Evolutionary conservation across 2,329 filamentous ascomycete genomes (phyloP), one percentile per base, ranked within the genome.

Genomic region (Nigrospora osmanthi): DNA sequence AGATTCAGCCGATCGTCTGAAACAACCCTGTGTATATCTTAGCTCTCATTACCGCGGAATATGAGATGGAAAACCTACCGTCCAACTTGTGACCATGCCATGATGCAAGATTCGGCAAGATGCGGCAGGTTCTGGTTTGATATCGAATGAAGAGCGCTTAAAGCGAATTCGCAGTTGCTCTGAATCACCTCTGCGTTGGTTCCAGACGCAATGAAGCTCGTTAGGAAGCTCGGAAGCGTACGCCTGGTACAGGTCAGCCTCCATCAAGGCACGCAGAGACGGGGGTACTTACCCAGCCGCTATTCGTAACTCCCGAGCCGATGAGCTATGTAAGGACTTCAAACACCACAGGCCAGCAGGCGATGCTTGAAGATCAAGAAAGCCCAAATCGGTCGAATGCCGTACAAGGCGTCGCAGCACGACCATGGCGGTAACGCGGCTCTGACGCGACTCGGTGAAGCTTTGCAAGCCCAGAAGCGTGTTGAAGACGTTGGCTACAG

Each of bases 71-170:
- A 34, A 28, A 36, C n/a, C n/a, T 38, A 83, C 76, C 78, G 75
- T 49, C 88, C 91, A 40, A 95, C 73, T 58, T 89, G 84, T n/a
- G 86, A 85, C 78, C 91, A 89, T 13, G 87, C 85, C 65, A 93
- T 71, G 46, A 97, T 84, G 51, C 87, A 83, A 15, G 88, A 90
- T 63, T 97, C 91, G 42, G 89, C 83, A 38, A 90, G 68, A 48
- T 81, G 74, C 6, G 81, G 65, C 9, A 80, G 71, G 44, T 81
- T 78, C 46, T 82, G 83, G 39, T 87, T 83, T 1, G 85, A 87
- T 11, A 94, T 71, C 4, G 73, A 78, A 50, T 82, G 83, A 11
- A 97, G 69, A 54, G 87, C 78, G 30, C 84, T 78, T 7, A 96
- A 70, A 2, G 80, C 78, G 46, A 80, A 78, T 41, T 83, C 75